These are phyloP conservation scores for Corrigiola litoralis DNA, from an alignment of 179 eudicot genomes.

Conservation along the genomic window DNA sequence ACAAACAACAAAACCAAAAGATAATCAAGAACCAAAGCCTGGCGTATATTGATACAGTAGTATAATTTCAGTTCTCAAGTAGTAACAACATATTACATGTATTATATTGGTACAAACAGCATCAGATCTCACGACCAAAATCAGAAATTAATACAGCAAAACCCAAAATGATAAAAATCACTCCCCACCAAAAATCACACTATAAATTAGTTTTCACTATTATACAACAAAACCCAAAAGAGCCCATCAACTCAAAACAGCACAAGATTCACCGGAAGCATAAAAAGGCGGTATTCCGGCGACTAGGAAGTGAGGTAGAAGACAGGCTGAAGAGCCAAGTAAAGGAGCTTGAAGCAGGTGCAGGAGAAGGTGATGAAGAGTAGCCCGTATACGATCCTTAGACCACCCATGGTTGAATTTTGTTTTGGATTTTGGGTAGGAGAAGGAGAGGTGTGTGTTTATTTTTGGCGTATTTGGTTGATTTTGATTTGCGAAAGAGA, in stretches of 20 bases:
- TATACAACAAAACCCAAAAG: neutral
- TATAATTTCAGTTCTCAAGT: neutral
- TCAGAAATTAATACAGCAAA: neutral
- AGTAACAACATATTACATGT: neutral
- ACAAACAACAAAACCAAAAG: neutral
- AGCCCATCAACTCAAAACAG: neutral
- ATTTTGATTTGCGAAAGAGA: neutral
- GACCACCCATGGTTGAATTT: slow-evolving; percentile 16
- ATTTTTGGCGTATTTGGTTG: neutral
- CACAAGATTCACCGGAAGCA: neutral
- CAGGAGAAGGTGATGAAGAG: slow-evolving; percentile 22
- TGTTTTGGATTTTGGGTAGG: neutral
- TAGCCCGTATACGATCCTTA: slow-evolving; percentile 25
- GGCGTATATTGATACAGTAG: neutral
- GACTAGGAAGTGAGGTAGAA: slow-evolving; percentile 21
- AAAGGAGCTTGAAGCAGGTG: slow-evolving; percentile 27
- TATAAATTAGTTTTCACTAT: too few species aligned
- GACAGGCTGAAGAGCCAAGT: slow-evolving; percentile 20
- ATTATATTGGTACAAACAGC: neutral
- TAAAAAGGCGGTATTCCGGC: neutral
- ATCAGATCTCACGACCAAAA: neutral
- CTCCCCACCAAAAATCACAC: neutral
- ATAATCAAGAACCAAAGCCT: neutral
- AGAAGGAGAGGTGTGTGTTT: neutral
- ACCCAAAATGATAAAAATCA: too few species aligned